Conservation (phyloP, 2,329 filamentous ascomycete species). For the Pestalotiopsis fici region DNA sequence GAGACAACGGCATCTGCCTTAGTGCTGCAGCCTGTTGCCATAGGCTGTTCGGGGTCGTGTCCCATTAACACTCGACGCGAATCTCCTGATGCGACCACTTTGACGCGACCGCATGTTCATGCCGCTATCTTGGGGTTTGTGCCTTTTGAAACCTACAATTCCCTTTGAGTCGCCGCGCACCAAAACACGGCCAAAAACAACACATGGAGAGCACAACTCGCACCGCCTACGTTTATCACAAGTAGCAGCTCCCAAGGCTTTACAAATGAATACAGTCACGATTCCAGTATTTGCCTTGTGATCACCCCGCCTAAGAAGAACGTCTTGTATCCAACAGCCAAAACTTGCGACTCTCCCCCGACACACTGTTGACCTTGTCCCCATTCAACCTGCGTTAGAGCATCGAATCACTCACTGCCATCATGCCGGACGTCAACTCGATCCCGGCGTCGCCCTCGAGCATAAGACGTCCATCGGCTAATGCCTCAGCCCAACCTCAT, state of each 20-base stretch:
- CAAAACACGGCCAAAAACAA: background rate
- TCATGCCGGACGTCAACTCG: conserved; percentile 39
- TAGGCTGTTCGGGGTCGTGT: background rate
- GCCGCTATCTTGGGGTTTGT: background rate
- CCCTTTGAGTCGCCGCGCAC: background rate
- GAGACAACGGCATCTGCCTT: background rate
- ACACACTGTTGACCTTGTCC: background rate
- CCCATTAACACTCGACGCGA: background rate
- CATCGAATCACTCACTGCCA: conserved; percentile 1
- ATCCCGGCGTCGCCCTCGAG: conserved; percentile 10
- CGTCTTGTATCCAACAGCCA: background rate
- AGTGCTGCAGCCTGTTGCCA: background rate
- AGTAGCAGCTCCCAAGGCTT: background rate
- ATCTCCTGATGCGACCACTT: conserved; percentile 1
- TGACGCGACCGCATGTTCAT: background rate
- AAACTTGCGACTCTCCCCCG: background rate
- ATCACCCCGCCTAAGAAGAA: background rate
- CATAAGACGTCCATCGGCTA: conserved; percentile 43
- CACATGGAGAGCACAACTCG: background rate
- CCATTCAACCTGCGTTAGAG: background rate
- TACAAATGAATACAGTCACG: background rate
- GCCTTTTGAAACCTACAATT: background rate
- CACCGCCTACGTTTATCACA: background rate
- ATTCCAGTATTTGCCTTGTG: background rate
- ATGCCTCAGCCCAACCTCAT: conserved; percentile 34